Percentiles rank a stretch among this genome's conserved stretches.
Evolutionary conservation across 225 moss, liverwort and hornwort genomes (phyloP).

Genomic region (Polytrichum formosum): DNA sequence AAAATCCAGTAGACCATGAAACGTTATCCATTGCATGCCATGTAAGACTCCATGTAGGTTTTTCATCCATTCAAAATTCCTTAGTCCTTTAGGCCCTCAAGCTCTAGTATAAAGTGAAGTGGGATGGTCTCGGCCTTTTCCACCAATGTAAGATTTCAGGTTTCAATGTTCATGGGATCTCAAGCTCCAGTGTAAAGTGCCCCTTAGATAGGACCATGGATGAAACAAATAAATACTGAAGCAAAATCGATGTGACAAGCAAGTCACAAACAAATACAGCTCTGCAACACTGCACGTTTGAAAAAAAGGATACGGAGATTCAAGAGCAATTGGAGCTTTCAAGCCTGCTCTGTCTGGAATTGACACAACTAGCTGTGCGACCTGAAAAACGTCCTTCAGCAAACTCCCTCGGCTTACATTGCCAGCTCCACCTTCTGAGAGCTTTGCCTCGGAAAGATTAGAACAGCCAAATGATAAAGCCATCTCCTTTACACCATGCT

Average conservation of each 20-base stretch:
- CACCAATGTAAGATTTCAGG: too few relatives aligned
- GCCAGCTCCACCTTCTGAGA: conserved; percentile 23
- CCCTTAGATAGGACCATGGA: not conserved
- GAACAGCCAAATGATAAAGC: conserved; percentile 44
- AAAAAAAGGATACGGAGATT: conserved; percentile 64
- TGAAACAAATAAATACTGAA: not conserved
- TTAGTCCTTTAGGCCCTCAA: too few relatives aligned
- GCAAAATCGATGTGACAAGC: not conserved
- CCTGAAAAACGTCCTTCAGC: conserved; percentile 40
- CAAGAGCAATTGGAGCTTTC: conserved; percentile 52
- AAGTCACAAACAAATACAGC: conserved; percentile 6
- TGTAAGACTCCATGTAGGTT: too few relatives aligned
- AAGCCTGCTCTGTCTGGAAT: conserved; percentile 73
- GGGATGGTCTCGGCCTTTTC: too few relatives aligned
- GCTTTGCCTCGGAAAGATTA: conserved; percentile 25
- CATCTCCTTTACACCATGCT: conserved; percentile 59
- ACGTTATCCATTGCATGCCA: too few relatives aligned
- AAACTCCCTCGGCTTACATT: conserved; percentile 36
- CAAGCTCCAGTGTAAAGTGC: too few relatives aligned
- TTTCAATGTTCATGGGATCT: too few relatives aligned
- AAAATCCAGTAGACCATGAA: too few relatives aligned
- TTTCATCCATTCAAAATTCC: too few relatives aligned
- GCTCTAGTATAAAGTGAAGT: too few relatives aligned
- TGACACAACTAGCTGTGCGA: conserved; percentile 72
- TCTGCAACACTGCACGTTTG: not conserved